These are phyloP conservation scores for Ceratocystiopsis minuta DNA, from an alignment of 2,329 filamentous ascomycete genomes.

Conservation along the genomic window DNA sequence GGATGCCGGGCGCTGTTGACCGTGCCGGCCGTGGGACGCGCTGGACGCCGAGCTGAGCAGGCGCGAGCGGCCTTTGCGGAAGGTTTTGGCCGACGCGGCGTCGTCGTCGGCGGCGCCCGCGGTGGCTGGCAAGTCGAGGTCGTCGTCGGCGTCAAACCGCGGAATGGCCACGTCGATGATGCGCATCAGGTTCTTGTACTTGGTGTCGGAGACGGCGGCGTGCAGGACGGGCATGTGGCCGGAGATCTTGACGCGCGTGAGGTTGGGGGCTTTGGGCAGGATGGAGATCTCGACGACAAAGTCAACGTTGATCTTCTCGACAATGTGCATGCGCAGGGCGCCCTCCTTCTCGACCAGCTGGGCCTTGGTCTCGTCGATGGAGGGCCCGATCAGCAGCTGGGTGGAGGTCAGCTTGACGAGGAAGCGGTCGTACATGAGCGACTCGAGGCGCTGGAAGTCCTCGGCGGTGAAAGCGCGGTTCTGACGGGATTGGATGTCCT, in stretches of 20 bases:
- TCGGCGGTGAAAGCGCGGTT: slow-evolving; percentile 72
- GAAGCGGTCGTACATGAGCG: slow-evolving; percentile 96
- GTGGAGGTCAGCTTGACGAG: slow-evolving; percentile 83
- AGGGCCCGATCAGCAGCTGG: slow-evolving; percentile 85
- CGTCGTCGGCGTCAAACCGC: slow-evolving; percentile 42
- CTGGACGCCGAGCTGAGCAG: slow-evolving; percentile 27
- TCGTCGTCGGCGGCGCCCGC: background rate
- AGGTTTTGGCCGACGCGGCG: slow-evolving; percentile 9
- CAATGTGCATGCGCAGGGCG: slow-evolving; percentile 62
- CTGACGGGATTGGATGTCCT: slow-evolving; percentile 81
- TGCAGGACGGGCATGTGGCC: slow-evolving; percentile 85
- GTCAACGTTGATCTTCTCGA: slow-evolving; percentile 94
- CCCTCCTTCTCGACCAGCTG: slow-evolving; percentile 55
- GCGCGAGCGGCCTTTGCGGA: slow-evolving; percentile 19
- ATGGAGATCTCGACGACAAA: slow-evolving; percentile 95
- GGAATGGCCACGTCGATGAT: slow-evolving; percentile 91
- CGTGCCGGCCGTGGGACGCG: slow-evolving; percentile 26
- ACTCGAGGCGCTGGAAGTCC: slow-evolving; percentile 75
- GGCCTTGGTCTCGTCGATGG: slow-evolving; percentile 73
- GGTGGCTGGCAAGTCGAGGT: slow-evolving; percentile 10
- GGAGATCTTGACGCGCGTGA: slow-evolving; percentile 81
- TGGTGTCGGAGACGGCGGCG: slow-evolving; percentile 78
- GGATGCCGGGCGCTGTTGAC: slow-evolving; percentile 42
- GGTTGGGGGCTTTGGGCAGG: slow-evolving; percentile 80
- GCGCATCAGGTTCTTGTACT: slow-evolving; percentile 95